Percentiles rank a stretch among this genome's conserved stretches.
These are phyloP conservation scores for Xerocomellus intermedius DNA, from an alignment of 768 basidiomycete genomes.

Conservation along the genomic window DNA sequence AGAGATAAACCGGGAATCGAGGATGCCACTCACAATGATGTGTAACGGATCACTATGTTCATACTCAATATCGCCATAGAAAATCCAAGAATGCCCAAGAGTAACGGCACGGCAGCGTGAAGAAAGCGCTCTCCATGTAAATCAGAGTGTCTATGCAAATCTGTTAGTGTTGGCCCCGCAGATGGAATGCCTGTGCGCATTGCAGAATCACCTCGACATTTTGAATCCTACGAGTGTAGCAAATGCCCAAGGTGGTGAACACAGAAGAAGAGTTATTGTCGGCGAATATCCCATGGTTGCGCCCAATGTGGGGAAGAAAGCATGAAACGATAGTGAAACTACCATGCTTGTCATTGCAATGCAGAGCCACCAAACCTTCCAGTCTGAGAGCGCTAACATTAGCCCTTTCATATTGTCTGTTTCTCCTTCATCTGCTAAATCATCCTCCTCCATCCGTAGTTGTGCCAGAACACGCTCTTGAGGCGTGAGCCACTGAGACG, in stretches of 20 bases:
- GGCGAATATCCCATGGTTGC: slow-evolving; percentile 66
- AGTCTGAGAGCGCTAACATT: slow-evolving; percentile 61
- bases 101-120: slow-evolving; percentile 55
- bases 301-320: slow-evolving; percentile 76
- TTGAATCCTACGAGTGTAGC: slow-evolving; percentile 56
- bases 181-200: neutral
- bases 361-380: slow-evolving; percentile 84
- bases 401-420: slow-evolving; percentile 40
- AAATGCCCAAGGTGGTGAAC: slow-evolving; percentile 67
- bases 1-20: neutral
- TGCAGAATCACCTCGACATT: slow-evolving; percentile 45
- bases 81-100: slow-evolving; percentile 67
- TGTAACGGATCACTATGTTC: slow-evolving; percentile 60
- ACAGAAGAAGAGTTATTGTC: slow-evolving; percentile 70
- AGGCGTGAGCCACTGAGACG: slow-evolving; percentile 56
- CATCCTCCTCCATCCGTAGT: slow-evolving; percentile 65
- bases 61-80: slow-evolving; percentile 61
- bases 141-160: slow-evolving; percentile 62
- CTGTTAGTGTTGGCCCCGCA: neutral
- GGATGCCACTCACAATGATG: slow-evolving; percentile 50
- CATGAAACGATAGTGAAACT: slow-evolving; percentile 71
- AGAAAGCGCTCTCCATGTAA: slow-evolving; percentile 64
- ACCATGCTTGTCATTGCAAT: slow-evolving; percentile 55
- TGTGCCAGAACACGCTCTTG: slow-evolving; percentile 57
- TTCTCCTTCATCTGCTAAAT: slow-evolving; percentile 49